Conservation (phyloP, 2,329 filamentous ascomycete genomes). For the Emergomyces africanus region DNA sequence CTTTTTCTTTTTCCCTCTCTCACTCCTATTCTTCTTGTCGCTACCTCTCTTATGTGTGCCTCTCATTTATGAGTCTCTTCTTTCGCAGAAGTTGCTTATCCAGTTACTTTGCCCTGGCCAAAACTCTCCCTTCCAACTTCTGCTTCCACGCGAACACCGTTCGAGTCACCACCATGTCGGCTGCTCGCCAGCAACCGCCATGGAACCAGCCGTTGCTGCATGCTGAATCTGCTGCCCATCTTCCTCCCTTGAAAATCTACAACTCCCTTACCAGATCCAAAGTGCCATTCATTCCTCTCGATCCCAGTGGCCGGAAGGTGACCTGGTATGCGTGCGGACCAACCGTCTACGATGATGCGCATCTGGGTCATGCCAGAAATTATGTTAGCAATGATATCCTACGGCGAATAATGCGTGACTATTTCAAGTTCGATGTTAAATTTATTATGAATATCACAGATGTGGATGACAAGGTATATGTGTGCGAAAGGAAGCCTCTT, state of each 20-base stretch:
- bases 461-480: conserved; percentile 56
- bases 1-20: not conserved
- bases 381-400: conserved; percentile 88
- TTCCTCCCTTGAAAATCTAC: conserved; percentile 57
- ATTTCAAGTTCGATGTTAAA: conserved; percentile 69
- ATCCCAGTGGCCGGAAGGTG: conserved; percentile 53
- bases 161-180: conserved; percentile 12
- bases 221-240: conserved; percentile 19
- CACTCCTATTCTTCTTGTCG: not conserved
- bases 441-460: conserved; percentile 95
- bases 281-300: conserved; percentile 60
- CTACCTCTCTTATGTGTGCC: not conserved
- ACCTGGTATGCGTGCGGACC: conserved; percentile 86
- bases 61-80: conserved; percentile 5
- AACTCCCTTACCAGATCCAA: conserved; percentile 68
- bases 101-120: conserved; percentile 1
- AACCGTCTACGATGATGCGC: conserved; percentile 70
- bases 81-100: not conserved
- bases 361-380: conserved; percentile 74
- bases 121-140: not conserved
- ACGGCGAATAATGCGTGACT: conserved; percentile 66
- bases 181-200: conserved; percentile 31
- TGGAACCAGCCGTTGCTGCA: conserved; percentile 30
- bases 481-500: not conserved
- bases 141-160: not conserved